Conservation (phyloP, 495 filamentous ascomycete genomes). For the Talaromyces wortmannii region DNA sequence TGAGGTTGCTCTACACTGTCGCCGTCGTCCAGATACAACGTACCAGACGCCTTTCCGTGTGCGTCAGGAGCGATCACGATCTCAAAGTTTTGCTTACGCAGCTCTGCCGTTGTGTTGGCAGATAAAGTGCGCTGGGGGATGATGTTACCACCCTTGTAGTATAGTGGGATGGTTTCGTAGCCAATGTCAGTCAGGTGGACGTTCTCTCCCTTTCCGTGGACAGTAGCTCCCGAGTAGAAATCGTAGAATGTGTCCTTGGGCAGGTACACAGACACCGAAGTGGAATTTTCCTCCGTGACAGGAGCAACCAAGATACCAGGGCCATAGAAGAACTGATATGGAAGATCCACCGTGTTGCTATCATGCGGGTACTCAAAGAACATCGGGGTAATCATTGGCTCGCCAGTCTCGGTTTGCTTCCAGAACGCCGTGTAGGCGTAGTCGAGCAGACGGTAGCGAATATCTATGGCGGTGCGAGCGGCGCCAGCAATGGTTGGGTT, state of each 20-base stretch:
- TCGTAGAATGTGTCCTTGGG: conserved; percentile 74
- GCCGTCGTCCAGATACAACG: conserved; percentile 57
- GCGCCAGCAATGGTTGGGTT: conserved; percentile 60
- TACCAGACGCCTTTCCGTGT: conserved; percentile 40
- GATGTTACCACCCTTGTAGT: conserved; percentile 64
- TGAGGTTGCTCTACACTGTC: conserved; percentile 43
- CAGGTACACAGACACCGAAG: conserved; percentile 64
- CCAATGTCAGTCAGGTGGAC: conserved; percentile 47
- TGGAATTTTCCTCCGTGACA: conserved; percentile 57
- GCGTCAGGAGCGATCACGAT: conserved; percentile 58
- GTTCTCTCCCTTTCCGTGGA: conserved; percentile 49
- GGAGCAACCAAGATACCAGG: conserved; percentile 65
- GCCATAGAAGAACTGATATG: conserved; percentile 71
- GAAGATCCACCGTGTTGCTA: conserved; percentile 48
- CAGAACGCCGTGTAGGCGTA: conserved; percentile 78
- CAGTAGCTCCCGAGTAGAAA: conserved; percentile 53
- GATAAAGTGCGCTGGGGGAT: conserved; percentile 54
- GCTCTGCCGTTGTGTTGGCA: conserved; percentile 62
- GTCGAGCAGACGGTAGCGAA: conserved; percentile 69
- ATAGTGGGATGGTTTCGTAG: conserved; percentile 65
- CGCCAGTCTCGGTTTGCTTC: conserved; percentile 57
- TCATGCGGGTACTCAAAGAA: conserved; percentile 70
- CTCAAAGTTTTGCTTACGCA: conserved; percentile 62
- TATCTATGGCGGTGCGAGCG: conserved; percentile 64
- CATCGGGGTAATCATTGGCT: conserved; percentile 61